phyloP scores from a whole-genome alignment of 208 protist genomes.

The Naegleria lovaniensis region DNA sequence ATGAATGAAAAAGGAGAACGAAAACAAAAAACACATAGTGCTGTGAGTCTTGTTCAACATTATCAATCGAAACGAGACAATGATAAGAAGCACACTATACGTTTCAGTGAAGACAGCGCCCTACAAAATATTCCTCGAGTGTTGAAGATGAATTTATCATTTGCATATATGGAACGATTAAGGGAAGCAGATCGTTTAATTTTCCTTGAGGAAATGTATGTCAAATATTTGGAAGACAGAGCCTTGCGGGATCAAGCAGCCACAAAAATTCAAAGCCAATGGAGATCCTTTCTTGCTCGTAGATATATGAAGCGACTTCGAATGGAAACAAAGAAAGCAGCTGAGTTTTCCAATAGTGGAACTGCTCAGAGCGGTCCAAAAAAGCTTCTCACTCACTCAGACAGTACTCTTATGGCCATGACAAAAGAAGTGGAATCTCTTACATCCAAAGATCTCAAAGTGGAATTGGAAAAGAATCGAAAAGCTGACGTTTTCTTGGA shows the following conservation, averaged over 20 bases:
- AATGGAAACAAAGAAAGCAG: not conserved
- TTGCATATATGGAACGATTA: not conserved
- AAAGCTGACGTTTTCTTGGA: not conserved
- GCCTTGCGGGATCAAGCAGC: not conserved
- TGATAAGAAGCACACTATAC: not conserved
- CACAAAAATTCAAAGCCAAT: conserved; percentile 13
- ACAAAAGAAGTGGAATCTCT: not conserved
- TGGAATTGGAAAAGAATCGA: not conserved
- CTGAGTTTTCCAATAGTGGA: not conserved
- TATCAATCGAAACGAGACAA: not conserved
- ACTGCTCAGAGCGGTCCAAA: not conserved
- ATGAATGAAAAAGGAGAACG: not conserved
- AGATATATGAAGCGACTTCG: not conserved
- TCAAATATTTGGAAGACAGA: not conserved
- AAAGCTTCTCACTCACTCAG: not conserved
- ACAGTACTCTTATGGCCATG: not conserved
- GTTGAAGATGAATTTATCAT: not conserved
- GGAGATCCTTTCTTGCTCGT: not conserved
- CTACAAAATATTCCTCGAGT: not conserved
- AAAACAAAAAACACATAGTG: not conserved
- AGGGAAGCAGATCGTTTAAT: not conserved
- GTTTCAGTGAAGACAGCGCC: not conserved
- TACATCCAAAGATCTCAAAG: not conserved
- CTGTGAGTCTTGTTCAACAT: not conserved
- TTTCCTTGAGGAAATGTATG: not conserved